These are phyloP conservation scores for Hemileia vastatrix DNA, from an alignment of 1,284 basidiomycete genomes.

Conservation along the genomic window DNA sequence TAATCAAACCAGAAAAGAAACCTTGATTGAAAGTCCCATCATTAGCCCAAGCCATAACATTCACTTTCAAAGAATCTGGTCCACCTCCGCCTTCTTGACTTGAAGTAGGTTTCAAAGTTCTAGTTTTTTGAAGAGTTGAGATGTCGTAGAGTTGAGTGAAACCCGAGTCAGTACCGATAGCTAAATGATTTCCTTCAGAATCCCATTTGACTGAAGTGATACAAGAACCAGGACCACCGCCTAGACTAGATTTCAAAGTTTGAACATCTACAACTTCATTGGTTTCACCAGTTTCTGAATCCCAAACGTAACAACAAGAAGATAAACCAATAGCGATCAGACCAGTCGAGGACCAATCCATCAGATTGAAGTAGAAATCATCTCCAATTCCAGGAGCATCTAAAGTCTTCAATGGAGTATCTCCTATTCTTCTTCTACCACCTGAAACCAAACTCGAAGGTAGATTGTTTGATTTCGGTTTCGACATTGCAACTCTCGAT, in stretches of 20 bases:
- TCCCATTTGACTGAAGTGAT: conserved; percentile 39
- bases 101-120: conserved; percentile 38
- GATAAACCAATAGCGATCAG: conserved; percentile 39
- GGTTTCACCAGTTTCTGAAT: conserved; percentile 41
- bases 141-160: conserved; percentile 42
- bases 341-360: conserved; percentile 42
- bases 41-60: conserved; percentile 36
- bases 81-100: conserved; percentile 28
- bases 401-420: conserved; percentile 36
- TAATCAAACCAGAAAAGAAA: conserved; percentile 38
- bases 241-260: conserved; percentile 35
- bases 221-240: conserved; percentile 31
- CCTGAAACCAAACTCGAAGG: conserved; percentile 36
- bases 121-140: conserved; percentile 31
- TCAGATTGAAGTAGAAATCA: conserved; percentile 41
- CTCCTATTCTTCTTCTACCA: conserved; percentile 35
- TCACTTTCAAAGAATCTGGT: conserved; percentile 25
- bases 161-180: conserved; percentile 38
- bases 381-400: conserved; percentile 41
- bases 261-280: conserved; percentile 33
- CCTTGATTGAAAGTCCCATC: conserved; percentile 39
- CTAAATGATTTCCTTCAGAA: conserved; percentile 36
- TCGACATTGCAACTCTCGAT: conserved; percentile 35
- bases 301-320: conserved; percentile 38
- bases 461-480: conserved; percentile 25